phyloP scores from a whole-genome alignment of 129 eudicot genomes.

The Chrysanthemum lavandulifolium region DNA sequence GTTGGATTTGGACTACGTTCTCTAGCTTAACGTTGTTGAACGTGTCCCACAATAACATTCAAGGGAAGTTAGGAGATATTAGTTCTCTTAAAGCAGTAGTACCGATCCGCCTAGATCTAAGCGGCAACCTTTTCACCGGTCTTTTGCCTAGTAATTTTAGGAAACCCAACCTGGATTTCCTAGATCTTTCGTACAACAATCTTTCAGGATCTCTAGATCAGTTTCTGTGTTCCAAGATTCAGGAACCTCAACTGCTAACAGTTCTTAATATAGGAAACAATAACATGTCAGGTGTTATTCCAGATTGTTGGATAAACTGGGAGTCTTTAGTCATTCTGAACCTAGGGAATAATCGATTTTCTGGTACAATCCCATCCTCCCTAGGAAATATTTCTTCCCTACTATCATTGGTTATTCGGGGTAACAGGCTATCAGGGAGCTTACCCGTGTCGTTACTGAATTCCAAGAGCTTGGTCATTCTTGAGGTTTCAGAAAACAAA shows the following conservation, averaged over 20 bases:
- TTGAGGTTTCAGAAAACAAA: constrained; percentile 35
- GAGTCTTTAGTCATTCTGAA: constrained; percentile 17
- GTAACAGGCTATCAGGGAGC: constrained; percentile 26
- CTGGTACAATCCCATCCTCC: constrained; percentile 27
- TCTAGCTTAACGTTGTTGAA: neutral
- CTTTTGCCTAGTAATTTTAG: constrained; percentile 18
- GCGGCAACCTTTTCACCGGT: constrained; percentile 20
- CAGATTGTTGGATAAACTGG: constrained; percentile 35
- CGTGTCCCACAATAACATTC: constrained; percentile 8
- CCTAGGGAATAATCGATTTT: constrained; percentile 16
- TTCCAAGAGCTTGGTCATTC: constrained; percentile 5
- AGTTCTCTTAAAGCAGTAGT: neutral
- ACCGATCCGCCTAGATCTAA: constrained; percentile 15
- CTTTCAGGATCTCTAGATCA: constrained; percentile 26
- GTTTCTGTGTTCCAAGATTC: constrained; percentile 22
- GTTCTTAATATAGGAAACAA: constrained; percentile 37
- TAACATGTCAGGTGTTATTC: constrained; percentile 35
- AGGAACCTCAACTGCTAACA: neutral
- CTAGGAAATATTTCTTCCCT: constrained; percentile 21
- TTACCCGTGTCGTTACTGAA: constrained; percentile 24
- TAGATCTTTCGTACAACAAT: constrained; percentile 26
- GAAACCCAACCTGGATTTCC: neutral
- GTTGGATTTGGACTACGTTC: constrained; percentile 4
- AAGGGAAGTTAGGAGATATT: constrained; percentile 24
- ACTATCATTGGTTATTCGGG: constrained; percentile 21